phyloP scores from a whole-genome alignment of 768 basidiomycete genomes.

The Termitomyces sp. region DNA sequence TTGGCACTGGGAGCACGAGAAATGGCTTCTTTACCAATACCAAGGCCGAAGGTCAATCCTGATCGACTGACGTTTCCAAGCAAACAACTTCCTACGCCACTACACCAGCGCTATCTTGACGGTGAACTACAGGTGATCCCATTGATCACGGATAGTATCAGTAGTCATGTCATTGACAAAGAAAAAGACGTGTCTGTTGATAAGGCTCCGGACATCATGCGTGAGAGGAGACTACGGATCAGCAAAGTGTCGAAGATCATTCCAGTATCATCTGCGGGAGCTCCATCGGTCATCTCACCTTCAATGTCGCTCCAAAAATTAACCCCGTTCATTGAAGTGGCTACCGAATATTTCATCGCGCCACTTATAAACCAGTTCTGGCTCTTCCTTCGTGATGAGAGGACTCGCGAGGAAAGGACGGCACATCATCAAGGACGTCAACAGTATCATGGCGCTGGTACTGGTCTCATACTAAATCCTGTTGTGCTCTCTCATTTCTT shows the following conservation, averaged over 20 bases:
- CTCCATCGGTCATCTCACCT: neutral
- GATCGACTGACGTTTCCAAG: slow-evolving; percentile 64
- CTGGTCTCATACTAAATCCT: slow-evolving; percentile 78
- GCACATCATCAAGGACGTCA: slow-evolving; percentile 45
- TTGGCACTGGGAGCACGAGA: slow-evolving; percentile 85
- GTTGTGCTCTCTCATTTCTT: slow-evolving; percentile 73
- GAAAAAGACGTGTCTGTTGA: slow-evolving; percentile 49
- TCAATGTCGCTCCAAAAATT: slow-evolving; percentile 9
- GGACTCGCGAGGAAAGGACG: slow-evolving; percentile 68
- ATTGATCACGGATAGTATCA: slow-evolving; percentile 57
- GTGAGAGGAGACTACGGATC: slow-evolving; percentile 73
- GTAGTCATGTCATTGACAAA: slow-evolving; percentile 54
- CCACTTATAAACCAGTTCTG: slow-evolving; percentile 95
- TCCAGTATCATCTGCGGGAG: slow-evolving; percentile 26
- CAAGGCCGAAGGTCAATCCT: slow-evolving; percentile 21
- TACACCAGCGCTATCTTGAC: slow-evolving; percentile 66
- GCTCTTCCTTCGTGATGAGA: slow-evolving; percentile 85
- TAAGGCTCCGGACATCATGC: slow-evolving; percentile 53
- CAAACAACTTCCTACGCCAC: slow-evolving; percentile 63
- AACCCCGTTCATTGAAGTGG: slow-evolving; percentile 59
- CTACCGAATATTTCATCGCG: slow-evolving; percentile 83
- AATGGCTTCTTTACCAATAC: slow-evolving; percentile 46
- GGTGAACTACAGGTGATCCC: slow-evolving; percentile 41
- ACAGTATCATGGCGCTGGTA: slow-evolving; percentile 67
- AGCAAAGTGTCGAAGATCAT: slow-evolving; percentile 39